Percentiles rank a stretch among this genome's conserved stretches.
Evolutionary conservation across 768 basidiomycete genomes (phyloP).

Genomic region (Daedaleopsis nitida): DNA sequence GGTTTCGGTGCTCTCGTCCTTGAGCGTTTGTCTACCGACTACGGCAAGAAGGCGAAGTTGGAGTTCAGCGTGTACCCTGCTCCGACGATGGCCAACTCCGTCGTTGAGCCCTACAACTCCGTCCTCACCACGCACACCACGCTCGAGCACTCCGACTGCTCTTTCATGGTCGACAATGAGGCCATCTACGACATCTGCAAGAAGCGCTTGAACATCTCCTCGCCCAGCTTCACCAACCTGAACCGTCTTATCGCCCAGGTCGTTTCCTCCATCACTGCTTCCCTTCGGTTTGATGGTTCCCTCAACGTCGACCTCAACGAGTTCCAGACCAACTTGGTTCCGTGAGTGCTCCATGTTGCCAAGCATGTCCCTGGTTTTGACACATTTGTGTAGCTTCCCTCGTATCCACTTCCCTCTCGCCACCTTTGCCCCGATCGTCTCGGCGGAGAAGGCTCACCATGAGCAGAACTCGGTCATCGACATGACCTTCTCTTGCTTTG

Average conservation of each 20-base stretch:
- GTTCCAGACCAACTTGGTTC: slow-evolving; percentile 72
- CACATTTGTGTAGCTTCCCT: slow-evolving; percentile 45
- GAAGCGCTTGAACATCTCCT: slow-evolving; percentile 56
- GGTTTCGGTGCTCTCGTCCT: slow-evolving; percentile 98
- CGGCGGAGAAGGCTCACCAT: slow-evolving; percentile 63
- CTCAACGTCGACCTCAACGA: slow-evolving; percentile 72
- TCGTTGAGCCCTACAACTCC: slow-evolving; percentile 99
- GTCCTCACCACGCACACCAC: slow-evolving; percentile 98
- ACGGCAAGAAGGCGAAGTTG: slow-evolving; percentile 98
- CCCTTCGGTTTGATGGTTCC: slow-evolving; percentile 65
- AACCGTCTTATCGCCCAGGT: slow-evolving; percentile 72
- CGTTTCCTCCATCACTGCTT: slow-evolving; percentile 47
- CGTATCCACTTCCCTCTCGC: slow-evolving; percentile 72
- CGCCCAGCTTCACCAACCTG: slow-evolving; percentile 64
- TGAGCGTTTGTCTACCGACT: slow-evolving; percentile 96
- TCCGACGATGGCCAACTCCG: slow-evolving; percentile 90
- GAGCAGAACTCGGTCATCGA: slow-evolving; percentile 72
- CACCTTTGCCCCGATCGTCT: slow-evolving; percentile 67
- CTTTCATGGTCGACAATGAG: slow-evolving; percentile 93
- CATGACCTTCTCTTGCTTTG: slow-evolving; percentile 77
- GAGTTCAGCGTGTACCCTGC: slow-evolving; percentile 99
- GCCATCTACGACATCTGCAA: slow-evolving; percentile 70
- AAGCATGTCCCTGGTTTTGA: background rate
- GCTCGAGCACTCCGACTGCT: slow-evolving; percentile 99
- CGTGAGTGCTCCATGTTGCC: slow-evolving; percentile 34